phyloP scores from a whole-genome alignment of 31 red algal species.

The Pterothamnion heteromorphum region DNA sequence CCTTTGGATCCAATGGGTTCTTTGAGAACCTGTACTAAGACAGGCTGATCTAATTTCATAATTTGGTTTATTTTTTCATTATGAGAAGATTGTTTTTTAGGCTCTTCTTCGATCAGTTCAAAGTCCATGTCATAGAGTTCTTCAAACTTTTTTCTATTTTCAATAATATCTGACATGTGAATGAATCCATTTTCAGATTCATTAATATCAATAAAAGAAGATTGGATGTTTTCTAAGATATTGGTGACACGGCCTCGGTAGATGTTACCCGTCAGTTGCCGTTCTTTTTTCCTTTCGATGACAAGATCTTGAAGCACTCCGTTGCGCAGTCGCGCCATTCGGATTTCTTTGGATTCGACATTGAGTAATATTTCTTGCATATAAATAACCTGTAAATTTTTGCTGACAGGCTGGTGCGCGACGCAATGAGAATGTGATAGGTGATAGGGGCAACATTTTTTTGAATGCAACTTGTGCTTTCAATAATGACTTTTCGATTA shows the following conservation, averaged over 20 bases:
- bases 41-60: neutral
- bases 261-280: constrained; percentile 32
- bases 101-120: neutral
- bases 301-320: no score
- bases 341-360: no score
- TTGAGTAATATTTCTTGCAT: no score
- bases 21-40: constrained; percentile 45
- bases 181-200: neutral
- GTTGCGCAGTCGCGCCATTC: no score
- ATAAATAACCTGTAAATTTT: no score
- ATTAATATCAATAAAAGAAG: constrained; percentile 41
- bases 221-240: neutral
- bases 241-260: neutral
- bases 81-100: no score
- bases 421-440: no score
- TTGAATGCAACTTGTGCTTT: no score
- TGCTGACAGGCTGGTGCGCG: no score
- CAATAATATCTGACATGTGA: neutral
- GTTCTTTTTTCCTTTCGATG: neutral
- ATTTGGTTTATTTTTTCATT: no score
- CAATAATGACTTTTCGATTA: no score
- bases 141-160: neutral
- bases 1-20: constrained; percentile 30
- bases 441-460: no score
- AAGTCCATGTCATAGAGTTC: neutral